A percentile compares a stretch with the other conserved stretches of the same genome.
Evolutionary conservation across 768 basidiomycete genomes (phyloP).

Genomic region (Pholiota molesta): DNA sequence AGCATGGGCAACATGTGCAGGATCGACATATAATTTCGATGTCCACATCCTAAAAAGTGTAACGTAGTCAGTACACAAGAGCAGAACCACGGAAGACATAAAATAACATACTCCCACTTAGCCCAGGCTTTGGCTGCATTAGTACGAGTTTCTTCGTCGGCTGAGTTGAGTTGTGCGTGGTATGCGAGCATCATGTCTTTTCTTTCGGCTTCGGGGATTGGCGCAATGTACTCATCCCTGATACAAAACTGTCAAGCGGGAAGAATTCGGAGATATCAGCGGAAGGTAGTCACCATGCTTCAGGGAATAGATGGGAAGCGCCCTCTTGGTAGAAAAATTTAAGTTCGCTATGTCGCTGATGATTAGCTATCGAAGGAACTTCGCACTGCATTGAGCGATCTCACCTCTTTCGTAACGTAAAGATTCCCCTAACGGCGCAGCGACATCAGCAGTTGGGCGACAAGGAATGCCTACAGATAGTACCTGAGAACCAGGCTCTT

Average conservation of each 20-base stretch:
- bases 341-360: constrained; percentile 59
- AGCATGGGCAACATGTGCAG: constrained; percentile 66
- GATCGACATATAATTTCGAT: constrained; percentile 72
- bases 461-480: constrained; percentile 12
- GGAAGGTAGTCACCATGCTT: constrained; percentile 67
- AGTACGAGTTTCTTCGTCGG: constrained; percentile 65
- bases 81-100: neutral
- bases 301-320: constrained; percentile 79
- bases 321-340: constrained; percentile 94
- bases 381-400: neutral
- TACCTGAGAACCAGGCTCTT: constrained; percentile 79
- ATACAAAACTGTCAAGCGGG: neutral
- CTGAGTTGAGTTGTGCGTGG: constrained; percentile 74
- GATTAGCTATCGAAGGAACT: neutral
- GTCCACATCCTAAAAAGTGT: constrained; percentile 71
- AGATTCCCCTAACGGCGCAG: constrained; percentile 68
- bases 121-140: constrained; percentile 84
- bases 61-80: neutral
- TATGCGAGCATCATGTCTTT: constrained; percentile 84
- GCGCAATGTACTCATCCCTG: constrained; percentile 84
- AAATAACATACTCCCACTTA: constrained; percentile 75
- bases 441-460: neutral
- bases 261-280: neutral
- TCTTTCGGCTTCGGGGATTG: constrained; percentile 82
- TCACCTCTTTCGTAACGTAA: constrained; percentile 80